A percentile compares a stretch with the other conserved stretches of the same genome.
These are phyloP conservation scores for Tricholoma sp. DNA, from an alignment of 768 basidiomycete species.

Conservation along the genomic window DNA sequence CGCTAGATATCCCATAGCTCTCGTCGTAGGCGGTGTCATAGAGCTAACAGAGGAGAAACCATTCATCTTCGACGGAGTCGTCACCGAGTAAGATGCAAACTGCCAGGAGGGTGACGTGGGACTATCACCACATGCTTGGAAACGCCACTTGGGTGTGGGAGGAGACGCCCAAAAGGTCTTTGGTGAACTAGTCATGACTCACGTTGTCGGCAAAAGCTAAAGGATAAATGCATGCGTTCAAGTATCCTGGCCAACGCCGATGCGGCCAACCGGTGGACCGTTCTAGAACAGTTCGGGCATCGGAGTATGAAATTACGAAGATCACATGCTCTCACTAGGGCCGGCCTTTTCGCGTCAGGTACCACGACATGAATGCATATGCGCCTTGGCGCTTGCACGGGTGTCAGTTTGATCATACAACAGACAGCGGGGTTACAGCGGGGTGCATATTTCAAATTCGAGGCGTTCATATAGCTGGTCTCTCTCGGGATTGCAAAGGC, in stretches of 20 bases:
- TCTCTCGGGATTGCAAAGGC: too few relatives aligned
- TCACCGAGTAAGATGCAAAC: neutral
- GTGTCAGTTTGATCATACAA: too few relatives aligned
- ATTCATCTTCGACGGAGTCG: neutral
- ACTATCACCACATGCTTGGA: neutral
- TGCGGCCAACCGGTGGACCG: neutral
- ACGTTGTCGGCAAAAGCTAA: neutral
- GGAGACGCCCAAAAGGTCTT: neutral
- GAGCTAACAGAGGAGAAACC: neutral
- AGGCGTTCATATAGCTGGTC: too few relatives aligned
- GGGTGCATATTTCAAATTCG: too few relatives aligned
- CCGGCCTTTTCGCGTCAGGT: neutral
- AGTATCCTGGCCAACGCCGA: neutral
- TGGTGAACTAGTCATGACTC: neutral
- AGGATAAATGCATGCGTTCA: neutral
- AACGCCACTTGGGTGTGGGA: neutral
- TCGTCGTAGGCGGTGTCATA: neutral
- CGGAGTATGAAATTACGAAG: neutral
- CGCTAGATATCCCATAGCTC: constrained; percentile 8
- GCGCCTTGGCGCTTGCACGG: too few relatives aligned
- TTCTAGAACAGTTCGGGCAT: neutral
- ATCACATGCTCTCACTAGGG: neutral
- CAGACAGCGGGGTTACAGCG: too few relatives aligned
- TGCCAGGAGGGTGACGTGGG: neutral
- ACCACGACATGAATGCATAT: too few relatives aligned